Evolutionary conservation across 1,139 yeast genomes (phyloP).

Genomic region (Sugiyamaella neomexicana): DNA sequence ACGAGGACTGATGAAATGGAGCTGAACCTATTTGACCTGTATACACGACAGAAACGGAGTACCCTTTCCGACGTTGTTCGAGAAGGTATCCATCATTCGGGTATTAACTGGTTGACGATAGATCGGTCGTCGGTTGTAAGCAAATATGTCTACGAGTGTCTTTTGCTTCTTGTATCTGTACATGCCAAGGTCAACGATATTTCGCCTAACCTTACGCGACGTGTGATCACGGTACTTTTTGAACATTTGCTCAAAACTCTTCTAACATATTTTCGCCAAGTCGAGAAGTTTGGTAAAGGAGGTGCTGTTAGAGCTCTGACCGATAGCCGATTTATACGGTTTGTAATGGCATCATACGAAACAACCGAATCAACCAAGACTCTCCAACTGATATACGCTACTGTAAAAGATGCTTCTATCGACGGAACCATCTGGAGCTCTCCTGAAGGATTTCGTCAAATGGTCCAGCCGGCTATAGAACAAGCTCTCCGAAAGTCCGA

Average conservation of each 20-base stretch:
- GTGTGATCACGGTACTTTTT: conserved; percentile 49
- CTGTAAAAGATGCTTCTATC: conserved; percentile 33
- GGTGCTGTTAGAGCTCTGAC: conserved; percentile 45
- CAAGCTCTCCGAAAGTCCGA: conserved; percentile 19
- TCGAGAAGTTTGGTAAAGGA: conserved; percentile 41
- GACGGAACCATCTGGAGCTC: conserved; percentile 33
- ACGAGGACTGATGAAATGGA: conserved; percentile 52
- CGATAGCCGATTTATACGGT: conserved; percentile 43
- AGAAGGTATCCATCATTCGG: conserved; percentile 46
- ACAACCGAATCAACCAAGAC: conserved; percentile 37
- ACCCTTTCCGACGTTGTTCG: conserved; percentile 48
- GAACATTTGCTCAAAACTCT: conserved; percentile 48
- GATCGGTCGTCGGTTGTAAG: conserved; percentile 41
- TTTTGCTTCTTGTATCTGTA: conserved; percentile 53
- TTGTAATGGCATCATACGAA: conserved; percentile 37
- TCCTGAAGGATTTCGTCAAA: conserved; percentile 32
- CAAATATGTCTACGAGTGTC: conserved; percentile 51
- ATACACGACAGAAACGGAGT: conserved; percentile 52
- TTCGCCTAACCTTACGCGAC: conserved; percentile 48
- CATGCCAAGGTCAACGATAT: conserved; percentile 53
- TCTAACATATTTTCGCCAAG: conserved; percentile 47
- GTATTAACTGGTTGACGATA: conserved; percentile 49
- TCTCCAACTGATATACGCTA: conserved; percentile 36
- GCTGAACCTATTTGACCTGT: conserved; percentile 52
- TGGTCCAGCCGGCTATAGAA: conserved; percentile 30